Conservation (phyloP, 139 green algal species). For the Astrephomene gubernaculifera region DNA sequence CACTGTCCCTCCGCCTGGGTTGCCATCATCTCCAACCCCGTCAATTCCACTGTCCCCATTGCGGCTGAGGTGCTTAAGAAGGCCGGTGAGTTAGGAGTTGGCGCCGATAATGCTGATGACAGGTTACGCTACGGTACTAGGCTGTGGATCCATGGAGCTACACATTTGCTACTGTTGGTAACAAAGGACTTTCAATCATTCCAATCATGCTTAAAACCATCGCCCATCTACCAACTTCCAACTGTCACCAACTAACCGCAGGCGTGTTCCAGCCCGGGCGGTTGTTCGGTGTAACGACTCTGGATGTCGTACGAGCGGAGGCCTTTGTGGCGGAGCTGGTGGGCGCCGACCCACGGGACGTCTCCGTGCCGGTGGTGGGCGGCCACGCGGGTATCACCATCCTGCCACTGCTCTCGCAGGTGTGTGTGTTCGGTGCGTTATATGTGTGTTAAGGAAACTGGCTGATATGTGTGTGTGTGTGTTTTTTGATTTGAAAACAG, state of each 20-base stretch:
- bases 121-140: no score
- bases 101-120: no score
- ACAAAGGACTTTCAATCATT: no score
- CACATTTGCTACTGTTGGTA: no score
- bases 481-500: conserved; percentile 26
- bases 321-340: conserved; percentile 77
- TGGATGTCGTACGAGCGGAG: conserved; percentile 94
- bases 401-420: conserved; percentile 96
- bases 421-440: no score
- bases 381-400: conserved; percentile 98
- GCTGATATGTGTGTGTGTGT: conserved; percentile 20
- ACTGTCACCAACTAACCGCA: no score
- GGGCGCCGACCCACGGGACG: conserved; percentile 79
- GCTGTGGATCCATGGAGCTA: no score
- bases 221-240: no score
- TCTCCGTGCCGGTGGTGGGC: conserved; percentile 95
- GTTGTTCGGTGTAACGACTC: conserved; percentile 91
- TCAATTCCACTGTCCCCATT: conserved; percentile 99
- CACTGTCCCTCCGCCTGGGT: conserved; percentile 84
- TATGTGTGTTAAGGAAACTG: no score
- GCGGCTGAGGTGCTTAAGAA: conserved; percentile 93
- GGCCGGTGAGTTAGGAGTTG: conserved; percentile 74
- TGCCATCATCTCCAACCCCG: conserved; percentile 96
- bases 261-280: conserved; percentile 87
- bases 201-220: no score